A percentile compares a stretch with the other conserved stretches of the same genome.
phyloP scores from a whole-genome alignment of 2,329 filamentous ascomycete species.

The Fusarium subglutinans region DNA sequence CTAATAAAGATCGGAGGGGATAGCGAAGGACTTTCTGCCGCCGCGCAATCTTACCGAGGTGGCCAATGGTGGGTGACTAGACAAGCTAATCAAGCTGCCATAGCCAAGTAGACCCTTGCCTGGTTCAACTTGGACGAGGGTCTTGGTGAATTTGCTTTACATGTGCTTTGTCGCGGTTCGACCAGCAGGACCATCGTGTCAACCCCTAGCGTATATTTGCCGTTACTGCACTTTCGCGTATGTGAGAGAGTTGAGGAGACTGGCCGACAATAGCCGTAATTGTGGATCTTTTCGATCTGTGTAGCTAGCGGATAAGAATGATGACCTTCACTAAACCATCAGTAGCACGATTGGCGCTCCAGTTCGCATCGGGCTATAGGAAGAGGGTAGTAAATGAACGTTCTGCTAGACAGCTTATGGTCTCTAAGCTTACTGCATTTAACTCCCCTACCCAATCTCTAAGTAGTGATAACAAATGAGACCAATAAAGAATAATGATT shows the following conservation, averaged over 20 bases:
- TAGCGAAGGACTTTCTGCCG: not conserved
- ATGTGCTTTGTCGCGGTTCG: not conserved
- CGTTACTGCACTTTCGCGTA: not conserved
- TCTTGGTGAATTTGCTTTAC: too few species aligned
- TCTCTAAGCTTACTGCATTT: not conserved
- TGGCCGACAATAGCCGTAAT: not conserved
- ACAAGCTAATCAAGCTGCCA: not conserved
- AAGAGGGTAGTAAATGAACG: fast-evolving
- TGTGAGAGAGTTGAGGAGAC: not conserved
- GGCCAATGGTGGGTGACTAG: not conserved
- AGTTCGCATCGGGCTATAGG: not conserved
- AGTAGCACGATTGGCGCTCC: not conserved
- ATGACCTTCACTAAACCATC: not conserved
- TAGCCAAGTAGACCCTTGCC: not conserved
- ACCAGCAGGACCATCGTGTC: not conserved
- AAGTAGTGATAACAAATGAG: not conserved
- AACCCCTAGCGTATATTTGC: not conserved
- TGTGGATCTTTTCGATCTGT: not conserved
- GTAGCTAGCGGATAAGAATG: not conserved
- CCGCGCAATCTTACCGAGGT: not conserved
- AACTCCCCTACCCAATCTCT: not conserved
- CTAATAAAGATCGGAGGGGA: not conserved
- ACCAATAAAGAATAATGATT: not conserved
- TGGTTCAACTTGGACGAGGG: not conserved
- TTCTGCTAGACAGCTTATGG: not conserved